Base-by-base conservation (phyloP, 2,329 filamentous ascomycete genomes). In the Domatiomyces globalis region DNA sequence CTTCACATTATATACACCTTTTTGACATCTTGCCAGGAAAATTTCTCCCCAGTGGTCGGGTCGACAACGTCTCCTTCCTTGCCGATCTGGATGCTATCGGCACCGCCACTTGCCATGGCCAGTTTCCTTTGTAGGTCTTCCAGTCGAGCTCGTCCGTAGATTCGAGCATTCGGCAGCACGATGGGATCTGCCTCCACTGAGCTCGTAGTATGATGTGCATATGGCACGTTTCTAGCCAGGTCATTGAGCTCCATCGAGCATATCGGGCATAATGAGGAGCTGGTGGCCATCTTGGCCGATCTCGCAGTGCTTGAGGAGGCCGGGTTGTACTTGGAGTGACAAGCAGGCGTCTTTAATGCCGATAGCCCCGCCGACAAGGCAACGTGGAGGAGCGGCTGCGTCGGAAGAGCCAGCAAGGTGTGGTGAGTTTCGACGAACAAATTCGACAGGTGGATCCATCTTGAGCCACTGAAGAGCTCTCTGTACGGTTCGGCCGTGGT, bases 171-270 rank as follows among this genome's bases (percentile, higher is more conserved):
- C 20, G 92, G 92, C 51, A 98, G 69, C 44, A 96, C 77, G 18
- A 94, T 77, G 1, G 92, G 78, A 63, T 96, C 89, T 45, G 80
- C 81, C 64, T 95, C 90, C 27, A 96, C 87, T 55, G 87, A 85
- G 64, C 87, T 95, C 73, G 94, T 94, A 27, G 85, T 89, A 66
- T 98, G 92, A 63, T 95, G 85, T 2, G 92, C 92, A 62, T 96
- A 96, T 0, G 92, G 92, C 45, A 98, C 85, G 60, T 84, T 83
- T 49, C 83, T 76, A 1, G 92, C 90, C 33, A 98, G 77, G 62
- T 89, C 85, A 66, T 96, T 96, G 51, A 98, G 78, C 69, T 98
- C 92, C 0, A 85, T 92, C 46, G 85, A 92, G 72, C 92, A 98
- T 63, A 98, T 96, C 2, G 92, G 92, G 62, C 92, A 98, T 43